Evolutionary conservation across 345 rosid genomes (phyloP).

Genomic region (Toxicodendron radicans): DNA sequence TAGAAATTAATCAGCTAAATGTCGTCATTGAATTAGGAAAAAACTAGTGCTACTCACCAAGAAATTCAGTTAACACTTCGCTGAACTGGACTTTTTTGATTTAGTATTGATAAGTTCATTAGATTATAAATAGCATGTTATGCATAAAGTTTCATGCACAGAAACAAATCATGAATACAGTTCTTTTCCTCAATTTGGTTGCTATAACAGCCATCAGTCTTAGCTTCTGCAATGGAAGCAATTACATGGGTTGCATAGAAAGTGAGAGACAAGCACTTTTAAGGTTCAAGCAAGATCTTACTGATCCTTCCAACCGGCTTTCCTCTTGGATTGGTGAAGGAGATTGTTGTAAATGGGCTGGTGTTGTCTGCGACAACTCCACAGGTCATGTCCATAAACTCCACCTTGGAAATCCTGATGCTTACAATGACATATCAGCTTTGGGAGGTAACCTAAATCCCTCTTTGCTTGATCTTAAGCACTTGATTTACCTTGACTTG

Average conservation of each 20-base stretch:
- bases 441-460: background rate
- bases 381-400: conserved; percentile 27
- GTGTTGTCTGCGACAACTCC: conserved; percentile 27
- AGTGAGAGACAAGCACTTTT: conserved; percentile 8
- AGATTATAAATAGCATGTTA: too few species aligned
- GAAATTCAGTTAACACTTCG: too few species aligned
- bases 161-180: background rate
- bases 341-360: conserved; percentile 32
- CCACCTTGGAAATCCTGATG: conserved; percentile 6
- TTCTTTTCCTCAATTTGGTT: background rate
- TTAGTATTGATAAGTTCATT: too few species aligned
- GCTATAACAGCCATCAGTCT: background rate
- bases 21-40: too few species aligned
- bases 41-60: too few species aligned
- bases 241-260: background rate
- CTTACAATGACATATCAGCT: background rate
- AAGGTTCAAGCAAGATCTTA: background rate
- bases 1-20: too few species aligned
- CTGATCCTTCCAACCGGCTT: background rate
- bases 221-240: background rate
- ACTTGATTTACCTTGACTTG: conserved; percentile 4
- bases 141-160: background rate
- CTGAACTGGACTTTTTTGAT: too few species aligned
- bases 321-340: conserved; percentile 9
- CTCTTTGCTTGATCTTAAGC: background rate